Evolutionary conservation across 108 stramenopile genomes (phyloP).

Genomic region (Cylindrotheca closterium): DNA sequence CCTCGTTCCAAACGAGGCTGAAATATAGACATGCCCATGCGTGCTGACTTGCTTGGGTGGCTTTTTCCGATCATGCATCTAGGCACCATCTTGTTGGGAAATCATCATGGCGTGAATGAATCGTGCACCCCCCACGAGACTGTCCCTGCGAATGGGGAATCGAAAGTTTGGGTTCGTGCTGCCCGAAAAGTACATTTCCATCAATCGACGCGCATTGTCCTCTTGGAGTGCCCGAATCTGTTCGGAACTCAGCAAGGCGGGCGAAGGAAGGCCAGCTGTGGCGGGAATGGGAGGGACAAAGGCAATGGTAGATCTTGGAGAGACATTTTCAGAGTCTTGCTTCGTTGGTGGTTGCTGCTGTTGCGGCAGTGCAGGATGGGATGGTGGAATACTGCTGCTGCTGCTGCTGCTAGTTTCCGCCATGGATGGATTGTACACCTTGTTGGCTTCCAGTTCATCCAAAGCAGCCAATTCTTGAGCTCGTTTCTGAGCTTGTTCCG

Average conservation of each 20-base stretch:
- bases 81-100: no score
- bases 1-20: no score
- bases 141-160: slow-evolving; percentile 11
- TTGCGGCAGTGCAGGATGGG: background rate
- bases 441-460: slow-evolving; percentile 18
- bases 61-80: no score
- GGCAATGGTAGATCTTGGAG: slow-evolving; percentile 1
- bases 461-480: slow-evolving; percentile 26
- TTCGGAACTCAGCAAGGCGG: slow-evolving; percentile 10
- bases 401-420: background rate
- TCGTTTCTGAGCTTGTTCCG: slow-evolving; percentile 6
- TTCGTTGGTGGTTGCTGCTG: background rate
- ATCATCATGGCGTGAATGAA: no score
- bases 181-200: no score
- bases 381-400: background rate
- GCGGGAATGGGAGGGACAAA: background rate
- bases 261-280: background rate
- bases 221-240: slow-evolving; percentile 27
- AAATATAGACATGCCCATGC: no score
- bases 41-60: no score
- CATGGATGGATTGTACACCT: background rate
- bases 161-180: slow-evolving; percentile 24
- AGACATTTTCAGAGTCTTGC: background rate
- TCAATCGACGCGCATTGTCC: slow-evolving; percentile 26
- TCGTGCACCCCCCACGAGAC: slow-evolving; percentile 21